Conservation (phyloP, 2,329 filamentous ascomycete species). For the Diaporthe humulicola region DNA sequence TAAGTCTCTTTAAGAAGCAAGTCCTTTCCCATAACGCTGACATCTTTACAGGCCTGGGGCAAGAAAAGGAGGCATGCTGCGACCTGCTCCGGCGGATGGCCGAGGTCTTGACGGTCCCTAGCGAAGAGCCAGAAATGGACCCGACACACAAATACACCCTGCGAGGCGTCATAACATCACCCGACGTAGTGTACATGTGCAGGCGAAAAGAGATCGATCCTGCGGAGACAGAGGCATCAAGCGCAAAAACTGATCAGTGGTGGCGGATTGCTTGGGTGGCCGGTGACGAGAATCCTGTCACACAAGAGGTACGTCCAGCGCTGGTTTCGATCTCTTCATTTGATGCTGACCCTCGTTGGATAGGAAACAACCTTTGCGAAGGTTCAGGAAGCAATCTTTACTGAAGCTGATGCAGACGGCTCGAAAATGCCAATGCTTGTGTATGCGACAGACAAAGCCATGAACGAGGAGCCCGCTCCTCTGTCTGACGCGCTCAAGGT, state of each 20-base stretch:
- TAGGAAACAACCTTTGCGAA: conserved; percentile 42
- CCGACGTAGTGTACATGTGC: conserved; percentile 47
- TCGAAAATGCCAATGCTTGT: conserved; percentile 46
- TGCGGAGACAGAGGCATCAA: conserved; percentile 40
- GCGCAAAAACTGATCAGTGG: conserved; percentile 46
- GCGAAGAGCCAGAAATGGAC: conserved; percentile 42
- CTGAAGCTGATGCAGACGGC: conserved; percentile 36
- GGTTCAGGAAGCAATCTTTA: conserved; percentile 42
- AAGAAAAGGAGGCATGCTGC: conserved; percentile 33
- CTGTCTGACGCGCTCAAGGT: conserved; percentile 46
- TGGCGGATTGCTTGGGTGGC: conserved; percentile 45
- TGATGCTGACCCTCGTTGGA: not conserved
- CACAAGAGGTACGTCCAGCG: conserved; percentile 39
- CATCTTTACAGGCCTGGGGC: conserved; percentile 30
- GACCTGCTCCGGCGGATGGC: conserved; percentile 34
- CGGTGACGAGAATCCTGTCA: conserved; percentile 40
- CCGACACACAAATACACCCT: conserved; percentile 48
- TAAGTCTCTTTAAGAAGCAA: conserved; percentile 10
- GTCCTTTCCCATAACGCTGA: not conserved
- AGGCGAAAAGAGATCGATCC: conserved; percentile 42
- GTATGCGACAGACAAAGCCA: conserved; percentile 49
- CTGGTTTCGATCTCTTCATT: not conserved
- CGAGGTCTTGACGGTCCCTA: conserved; percentile 33
- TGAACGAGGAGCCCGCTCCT: conserved; percentile 42
- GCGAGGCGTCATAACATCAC: conserved; percentile 47